phyloP scores from a whole-genome alignment of 169 alveolate genomes.

The Perkinsus olseni region DNA sequence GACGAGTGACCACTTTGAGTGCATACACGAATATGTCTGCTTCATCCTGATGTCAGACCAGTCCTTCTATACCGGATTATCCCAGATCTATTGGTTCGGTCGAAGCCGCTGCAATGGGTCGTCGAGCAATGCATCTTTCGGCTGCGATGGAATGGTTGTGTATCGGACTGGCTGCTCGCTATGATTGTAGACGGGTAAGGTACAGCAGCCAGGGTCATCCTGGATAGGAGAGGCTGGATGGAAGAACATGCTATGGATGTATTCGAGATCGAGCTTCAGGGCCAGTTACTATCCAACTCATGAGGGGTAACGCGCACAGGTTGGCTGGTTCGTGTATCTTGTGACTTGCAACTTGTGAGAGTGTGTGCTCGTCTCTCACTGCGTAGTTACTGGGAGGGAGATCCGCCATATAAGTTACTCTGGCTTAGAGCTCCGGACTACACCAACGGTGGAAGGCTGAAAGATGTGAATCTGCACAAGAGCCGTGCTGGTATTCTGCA shows the following conservation, averaged over 20 bases:
- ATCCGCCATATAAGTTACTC: background rate
- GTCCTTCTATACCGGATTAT: conserved; percentile 32
- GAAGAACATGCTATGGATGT: background rate
- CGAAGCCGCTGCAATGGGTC: background rate
- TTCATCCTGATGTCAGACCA: background rate
- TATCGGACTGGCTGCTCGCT: no score
- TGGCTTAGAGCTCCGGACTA: conserved; percentile 7
- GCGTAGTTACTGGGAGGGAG: background rate
- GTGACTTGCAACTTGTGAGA: no score
- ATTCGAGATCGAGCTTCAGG: background rate
- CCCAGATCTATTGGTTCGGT: conserved; percentile 55
- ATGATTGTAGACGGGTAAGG: background rate
- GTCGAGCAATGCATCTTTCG: background rate
- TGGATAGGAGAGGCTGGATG: background rate
- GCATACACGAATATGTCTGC: no score
- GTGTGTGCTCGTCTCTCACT: background rate
- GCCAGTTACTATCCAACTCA: background rate
- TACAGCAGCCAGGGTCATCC: background rate
- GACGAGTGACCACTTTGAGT: background rate
- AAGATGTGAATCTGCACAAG: background rate
- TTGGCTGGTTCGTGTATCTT: no score
- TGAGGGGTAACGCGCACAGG: background rate
- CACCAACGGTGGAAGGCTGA: background rate
- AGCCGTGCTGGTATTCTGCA: background rate
- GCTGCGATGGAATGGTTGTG: background rate